phyloP scores from a whole-genome alignment of 2,329 filamentous ascomycete species.

The Scortechinia acanthostroma region DNA sequence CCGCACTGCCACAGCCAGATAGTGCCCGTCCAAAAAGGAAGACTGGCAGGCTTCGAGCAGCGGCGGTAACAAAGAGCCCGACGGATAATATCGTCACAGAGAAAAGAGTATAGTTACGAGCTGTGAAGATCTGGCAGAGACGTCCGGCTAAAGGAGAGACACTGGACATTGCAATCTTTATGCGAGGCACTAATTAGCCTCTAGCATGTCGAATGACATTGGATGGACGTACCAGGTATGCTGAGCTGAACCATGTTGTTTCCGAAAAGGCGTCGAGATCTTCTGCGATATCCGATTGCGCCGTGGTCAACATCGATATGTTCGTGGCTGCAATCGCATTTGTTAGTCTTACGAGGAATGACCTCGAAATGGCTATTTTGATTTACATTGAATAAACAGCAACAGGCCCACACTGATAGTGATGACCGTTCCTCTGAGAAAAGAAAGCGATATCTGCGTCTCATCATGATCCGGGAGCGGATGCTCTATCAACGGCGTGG shows the following conservation, averaged over 20 bases:
- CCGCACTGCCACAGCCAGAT: slow-evolving; percentile 63
- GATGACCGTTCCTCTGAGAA: too few relatives aligned
- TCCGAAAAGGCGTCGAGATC: slow-evolving; percentile 52
- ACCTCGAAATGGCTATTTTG: too few relatives aligned
- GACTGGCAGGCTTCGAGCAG: slow-evolving; percentile 43
- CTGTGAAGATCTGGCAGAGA: slow-evolving; percentile 63
- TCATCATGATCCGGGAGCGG: too few relatives aligned
- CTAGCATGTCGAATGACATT: slow-evolving; percentile 72
- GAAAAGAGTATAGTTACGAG: slow-evolving; percentile 68
- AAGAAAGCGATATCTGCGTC: too few relatives aligned
- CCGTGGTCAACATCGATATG: background rate
- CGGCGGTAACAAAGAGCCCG: slow-evolving; percentile 59
- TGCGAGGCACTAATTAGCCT: slow-evolving; percentile 61
- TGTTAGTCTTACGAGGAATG: too few relatives aligned
- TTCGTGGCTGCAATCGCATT: background rate
- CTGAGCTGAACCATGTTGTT: background rate
- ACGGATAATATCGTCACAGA: slow-evolving; percentile 57
- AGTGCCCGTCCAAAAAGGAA: slow-evolving; percentile 67
- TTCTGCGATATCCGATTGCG: slow-evolving; percentile 31
- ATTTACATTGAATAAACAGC: too few relatives aligned
- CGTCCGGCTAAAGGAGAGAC: too few relatives aligned
- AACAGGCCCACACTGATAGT: too few relatives aligned
- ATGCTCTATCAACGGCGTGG: too few relatives aligned
- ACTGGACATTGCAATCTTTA: slow-evolving; percentile 45
- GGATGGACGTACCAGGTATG: background rate